Base-by-base conservation (phyloP, 371 early-diverging fungal genomes). In the Rhizomucor pusillus region DNA sequence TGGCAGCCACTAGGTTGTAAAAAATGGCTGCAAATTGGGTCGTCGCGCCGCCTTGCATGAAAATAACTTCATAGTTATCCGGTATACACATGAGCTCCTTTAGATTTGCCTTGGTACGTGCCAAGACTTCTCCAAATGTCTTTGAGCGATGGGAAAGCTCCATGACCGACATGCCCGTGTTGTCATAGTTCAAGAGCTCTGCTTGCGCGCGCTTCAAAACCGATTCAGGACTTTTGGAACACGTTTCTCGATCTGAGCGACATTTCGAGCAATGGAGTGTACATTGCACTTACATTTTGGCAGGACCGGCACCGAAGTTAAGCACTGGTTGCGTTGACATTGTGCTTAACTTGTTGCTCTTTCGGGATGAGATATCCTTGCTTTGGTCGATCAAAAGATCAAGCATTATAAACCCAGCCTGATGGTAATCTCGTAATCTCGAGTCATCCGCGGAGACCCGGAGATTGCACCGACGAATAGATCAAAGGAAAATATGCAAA, bases 11-110 rank as follows among this genome's bases (percentile, higher is more conserved):
- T 50, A 96, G 74, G 63, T 97, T 98, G 65, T 91, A 91, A 40
- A 90, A 87, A 1, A 91, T 74, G 3, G 93, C 87, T 0, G 94
- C 85, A 71, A 97, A 98, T 76, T 92, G 93, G 9, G 92, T 86
- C 18, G 92, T 88, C 3, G 93, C 98, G 36, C 98, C 98, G 53
- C 98, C 97, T 69, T 95, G 95, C 89, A 95, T 87, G 65, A 94
- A 98, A 47, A 94, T 56, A 47, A 97, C 82, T 46, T 84, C 75
- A 77, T 96, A 94, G 76, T 91, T 88, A 57, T 75, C 73, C n/a
- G 97, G 97, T 44, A 98, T 82, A 18, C 77, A 60, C 54, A 95
- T 74, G 18, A 96, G 71, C 11, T 73, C 43, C 4, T 82, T 76
- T 44, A 95, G 79, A 20, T 89, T 78, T 1, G 67, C 63, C 59